Evolutionary conservation across 2,329 filamentous ascomycete genomes (phyloP).

Genomic region (Rutstroemia sp.): DNA sequence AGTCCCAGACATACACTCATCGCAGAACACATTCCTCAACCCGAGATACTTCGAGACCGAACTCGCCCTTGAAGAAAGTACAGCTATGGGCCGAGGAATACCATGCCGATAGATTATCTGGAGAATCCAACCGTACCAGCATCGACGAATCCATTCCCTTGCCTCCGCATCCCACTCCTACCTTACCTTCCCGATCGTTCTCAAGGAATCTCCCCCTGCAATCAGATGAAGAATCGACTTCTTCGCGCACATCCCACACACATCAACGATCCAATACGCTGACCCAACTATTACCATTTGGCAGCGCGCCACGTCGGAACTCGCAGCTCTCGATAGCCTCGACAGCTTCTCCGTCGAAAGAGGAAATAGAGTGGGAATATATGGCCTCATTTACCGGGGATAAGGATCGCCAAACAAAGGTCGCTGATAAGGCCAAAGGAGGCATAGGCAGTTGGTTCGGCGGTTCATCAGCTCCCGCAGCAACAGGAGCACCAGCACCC

Average conservation of each 20-base stretch:
- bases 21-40: conserved; percentile 10
- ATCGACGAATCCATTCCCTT: conserved; percentile 9
- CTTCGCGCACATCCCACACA: conserved; percentile 13
- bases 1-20: conserved; percentile 2
- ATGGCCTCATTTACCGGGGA: conserved; percentile 27
- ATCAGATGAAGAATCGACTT: conserved; percentile 13
- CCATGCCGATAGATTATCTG: conserved; percentile 15
- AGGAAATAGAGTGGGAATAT: conserved; percentile 16
- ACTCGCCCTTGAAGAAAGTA: conserved; percentile 15
- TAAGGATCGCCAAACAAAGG: conserved; percentile 18
- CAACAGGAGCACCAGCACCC: conserved; percentile 16
- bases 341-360: conserved; percentile 7
- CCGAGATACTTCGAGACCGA: conserved; percentile 12
- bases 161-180: conserved; percentile 10
- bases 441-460: conserved; percentile 26
- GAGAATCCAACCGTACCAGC: conserved; percentile 4
- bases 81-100: conserved; percentile 23
- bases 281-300: conserved; percentile 21
- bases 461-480: conserved; percentile 22
- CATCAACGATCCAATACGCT: conserved; percentile 18
- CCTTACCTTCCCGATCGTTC: not conserved
- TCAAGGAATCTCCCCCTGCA: conserved; percentile 9
- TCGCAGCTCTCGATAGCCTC: conserved; percentile 14
- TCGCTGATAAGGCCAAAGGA: conserved; percentile 22
- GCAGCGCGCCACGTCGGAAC: conserved; percentile 11